Evolutionary conservation across 768 basidiomycete genomes (phyloP).

Genomic region (Rhodocollybia butyracea): DNA sequence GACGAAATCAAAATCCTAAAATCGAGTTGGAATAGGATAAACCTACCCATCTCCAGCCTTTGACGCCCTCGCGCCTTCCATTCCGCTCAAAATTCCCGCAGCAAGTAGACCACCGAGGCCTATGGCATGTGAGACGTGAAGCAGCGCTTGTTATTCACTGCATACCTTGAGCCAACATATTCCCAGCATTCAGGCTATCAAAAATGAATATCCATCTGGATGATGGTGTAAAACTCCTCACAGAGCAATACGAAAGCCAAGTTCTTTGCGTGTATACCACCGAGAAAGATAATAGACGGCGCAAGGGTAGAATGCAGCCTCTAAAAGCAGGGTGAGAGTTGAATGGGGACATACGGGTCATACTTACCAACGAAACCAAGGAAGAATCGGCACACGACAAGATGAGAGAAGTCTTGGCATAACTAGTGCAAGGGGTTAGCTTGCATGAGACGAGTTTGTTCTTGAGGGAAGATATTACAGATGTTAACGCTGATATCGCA

Average conservation of each 20-base stretch:
- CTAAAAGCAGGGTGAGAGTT: background rate
- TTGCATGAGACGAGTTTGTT: background rate
- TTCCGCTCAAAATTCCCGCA: conserved; percentile 37
- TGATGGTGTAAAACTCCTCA: conserved; percentile 33
- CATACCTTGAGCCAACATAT: conserved; percentile 29
- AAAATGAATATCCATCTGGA: background rate
- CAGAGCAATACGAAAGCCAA: conserved; percentile 32
- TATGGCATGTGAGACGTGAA: background rate
- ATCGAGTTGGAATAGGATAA: background rate
- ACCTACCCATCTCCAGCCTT: conserved; percentile 35
- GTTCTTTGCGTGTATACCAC: conserved; percentile 38
- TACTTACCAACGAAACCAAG: conserved; percentile 32
- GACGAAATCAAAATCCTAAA: background rate
- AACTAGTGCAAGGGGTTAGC: too few species aligned
- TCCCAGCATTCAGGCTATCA: conserved; percentile 11
- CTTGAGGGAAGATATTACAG: conserved; percentile 12
- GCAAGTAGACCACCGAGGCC: conserved; percentile 31
- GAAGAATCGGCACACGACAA: conserved; percentile 31
- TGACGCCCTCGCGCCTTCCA: conserved; percentile 37
- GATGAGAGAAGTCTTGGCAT: conserved; percentile 22
- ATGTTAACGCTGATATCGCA: conserved; percentile 33
- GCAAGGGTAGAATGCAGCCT: conserved; percentile 25
- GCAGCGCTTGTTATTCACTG: background rate
- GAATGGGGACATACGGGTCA: background rate
- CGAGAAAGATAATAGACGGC: conserved; percentile 29